A percentile compares a stretch with the other conserved stretches of the same genome.
These are phyloP conservation scores for Nemania abortiva DNA, from an alignment of 2,329 filamentous ascomycete species.

Conservation along the genomic window DNA sequence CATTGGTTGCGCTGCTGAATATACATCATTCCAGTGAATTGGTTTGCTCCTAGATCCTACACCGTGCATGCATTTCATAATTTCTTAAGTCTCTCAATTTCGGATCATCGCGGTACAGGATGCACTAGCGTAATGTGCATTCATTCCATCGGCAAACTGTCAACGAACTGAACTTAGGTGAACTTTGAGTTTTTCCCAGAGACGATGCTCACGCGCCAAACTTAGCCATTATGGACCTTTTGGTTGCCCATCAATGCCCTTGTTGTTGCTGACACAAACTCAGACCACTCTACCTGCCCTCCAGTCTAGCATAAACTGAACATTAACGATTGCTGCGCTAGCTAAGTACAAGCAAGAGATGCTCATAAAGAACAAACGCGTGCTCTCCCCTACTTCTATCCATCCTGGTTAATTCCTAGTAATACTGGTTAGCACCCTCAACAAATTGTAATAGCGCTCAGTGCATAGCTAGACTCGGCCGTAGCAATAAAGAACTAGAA, in stretches of 20 bases:
- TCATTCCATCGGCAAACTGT: background rate
- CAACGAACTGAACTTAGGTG: background rate
- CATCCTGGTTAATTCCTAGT: background rate
- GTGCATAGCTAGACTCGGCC: background rate
- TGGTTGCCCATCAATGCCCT: background rate
- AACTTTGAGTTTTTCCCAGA: background rate
- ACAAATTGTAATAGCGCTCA: background rate
- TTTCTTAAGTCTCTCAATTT: background rate
- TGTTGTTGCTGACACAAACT: no score
- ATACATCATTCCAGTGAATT: conserved; percentile 19
- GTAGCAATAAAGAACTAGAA: background rate
- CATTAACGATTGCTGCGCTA: background rate
- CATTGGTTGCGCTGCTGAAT: conserved; percentile 29
- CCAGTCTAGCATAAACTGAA: background rate
- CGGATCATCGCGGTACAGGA: background rate
- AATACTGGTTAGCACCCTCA: background rate
- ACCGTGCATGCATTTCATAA: background rate
- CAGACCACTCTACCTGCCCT: background rate
- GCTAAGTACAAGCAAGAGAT: background rate
- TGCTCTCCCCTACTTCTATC: background rate
- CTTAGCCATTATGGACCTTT: background rate
- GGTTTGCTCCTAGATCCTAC: background rate
- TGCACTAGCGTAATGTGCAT: background rate
- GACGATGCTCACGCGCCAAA: background rate
- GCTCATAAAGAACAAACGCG: background rate